Evolutionary conservation across 805 yeast genomes (phyloP).

Genomic region (Suhomyces sp.): DNA sequence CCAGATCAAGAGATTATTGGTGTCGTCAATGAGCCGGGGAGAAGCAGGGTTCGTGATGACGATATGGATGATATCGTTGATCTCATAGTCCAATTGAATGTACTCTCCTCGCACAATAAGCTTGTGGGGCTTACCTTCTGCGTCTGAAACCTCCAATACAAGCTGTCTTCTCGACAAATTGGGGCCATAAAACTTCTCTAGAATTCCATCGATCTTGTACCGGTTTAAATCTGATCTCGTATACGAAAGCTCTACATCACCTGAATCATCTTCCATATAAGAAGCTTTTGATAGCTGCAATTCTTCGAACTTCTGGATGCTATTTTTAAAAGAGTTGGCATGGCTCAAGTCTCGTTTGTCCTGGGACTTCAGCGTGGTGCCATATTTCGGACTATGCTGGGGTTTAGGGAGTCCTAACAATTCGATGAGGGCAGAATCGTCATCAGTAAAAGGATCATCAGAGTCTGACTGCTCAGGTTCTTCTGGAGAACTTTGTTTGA

Average conservation of each 20-base stretch:
- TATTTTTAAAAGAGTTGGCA: conserved; percentile 13
- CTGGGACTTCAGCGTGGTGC: not conserved
- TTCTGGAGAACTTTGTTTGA: not conserved
- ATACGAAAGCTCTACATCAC: conserved; percentile 32
- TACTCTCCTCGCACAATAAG: conserved; percentile 63
- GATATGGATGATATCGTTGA: conserved; percentile 60
- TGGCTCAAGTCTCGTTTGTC: conserved; percentile 5
- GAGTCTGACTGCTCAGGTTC: not conserved
- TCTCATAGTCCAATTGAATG: conserved; percentile 45
- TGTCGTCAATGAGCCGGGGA: conserved; percentile 50
- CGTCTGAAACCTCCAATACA: conserved; percentile 50
- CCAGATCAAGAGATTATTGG: conserved; percentile 65
- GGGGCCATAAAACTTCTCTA: conserved; percentile 27
- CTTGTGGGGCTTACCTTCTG: conserved; percentile 27
- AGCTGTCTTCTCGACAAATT: conserved; percentile 41
- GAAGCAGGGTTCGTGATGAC: conserved; percentile 43
- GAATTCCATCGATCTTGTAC: conserved; percentile 40
- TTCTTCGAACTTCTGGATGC: conserved; percentile 6
- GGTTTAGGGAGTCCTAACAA: not conserved
- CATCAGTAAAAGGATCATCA: conserved; percentile 13
- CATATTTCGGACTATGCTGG: not conserved
- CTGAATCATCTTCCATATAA: not conserved
- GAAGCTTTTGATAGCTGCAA: conserved; percentile 1
- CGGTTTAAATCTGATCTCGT: conserved; percentile 46
- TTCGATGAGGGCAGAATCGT: conserved; percentile 5